A percentile compares a stretch with the other conserved stretches of the same genome.
These are phyloP conservation scores for Plectosphaerella sp. DNA, from an alignment of 2,329 filamentous ascomycete genomes.

Conservation along the genomic window DNA sequence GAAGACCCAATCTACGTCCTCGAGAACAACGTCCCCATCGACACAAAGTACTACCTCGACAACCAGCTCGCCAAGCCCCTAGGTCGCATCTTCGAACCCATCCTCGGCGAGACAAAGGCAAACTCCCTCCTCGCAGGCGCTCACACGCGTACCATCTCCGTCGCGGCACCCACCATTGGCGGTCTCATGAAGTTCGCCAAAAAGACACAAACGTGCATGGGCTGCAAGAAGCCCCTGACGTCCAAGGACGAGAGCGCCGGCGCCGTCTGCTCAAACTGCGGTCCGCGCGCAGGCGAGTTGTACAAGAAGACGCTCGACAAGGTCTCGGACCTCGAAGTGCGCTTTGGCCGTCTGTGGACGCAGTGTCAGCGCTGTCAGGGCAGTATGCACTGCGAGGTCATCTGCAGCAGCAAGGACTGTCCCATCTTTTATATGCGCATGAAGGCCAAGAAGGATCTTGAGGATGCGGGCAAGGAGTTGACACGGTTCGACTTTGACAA, in stretches of 20 bases:
- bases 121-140: conserved; percentile 82
- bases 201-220: conserved; percentile 97
- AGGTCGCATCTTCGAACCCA: conserved; percentile 94
- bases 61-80: conserved; percentile 96
- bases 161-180: conserved; percentile 85
- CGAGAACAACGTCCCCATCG: conserved; percentile 95
- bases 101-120: conserved; percentile 89
- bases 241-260: conserved; percentile 75
- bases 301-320: conserved; percentile 89
- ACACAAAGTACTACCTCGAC: conserved; percentile 97
- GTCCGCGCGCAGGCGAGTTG: conserved; percentile 80
- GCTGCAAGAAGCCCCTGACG: conserved; percentile 92
- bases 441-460: conserved; percentile 99
- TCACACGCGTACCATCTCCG: conserved; percentile 90
- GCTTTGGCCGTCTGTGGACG: conserved; percentile 92
- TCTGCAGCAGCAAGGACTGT: conserved; percentile 93
- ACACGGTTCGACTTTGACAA: conserved; percentile 83
- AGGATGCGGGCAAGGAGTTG: conserved; percentile 89
- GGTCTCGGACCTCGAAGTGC: conserved; percentile 86
- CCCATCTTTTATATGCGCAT: conserved; percentile 99
- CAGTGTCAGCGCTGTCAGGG: conserved; percentile 98
- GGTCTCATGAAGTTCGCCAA: conserved; percentile 98
- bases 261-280: conserved; percentile 84
- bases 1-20: conserved; percentile 97
- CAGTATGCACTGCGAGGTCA: conserved; percentile 97